A percentile compares a stretch with the other conserved stretches of the same genome.
Conservation (phyloP, 2,329 filamentous ascomycete species). For the Camillea tinctor region DNA sequence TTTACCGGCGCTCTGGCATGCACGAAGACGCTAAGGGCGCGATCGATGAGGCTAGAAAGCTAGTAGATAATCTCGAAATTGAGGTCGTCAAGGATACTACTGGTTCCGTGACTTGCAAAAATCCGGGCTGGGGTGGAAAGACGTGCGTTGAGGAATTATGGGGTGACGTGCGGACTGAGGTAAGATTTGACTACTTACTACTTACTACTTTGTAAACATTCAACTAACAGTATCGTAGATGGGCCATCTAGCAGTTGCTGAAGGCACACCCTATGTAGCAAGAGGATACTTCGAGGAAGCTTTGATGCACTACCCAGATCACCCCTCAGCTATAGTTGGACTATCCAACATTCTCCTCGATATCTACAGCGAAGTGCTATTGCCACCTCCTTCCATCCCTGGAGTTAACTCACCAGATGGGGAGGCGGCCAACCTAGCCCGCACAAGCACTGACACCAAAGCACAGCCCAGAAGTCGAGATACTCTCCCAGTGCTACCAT, state of each 20-base stretch:
- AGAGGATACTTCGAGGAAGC: constrained; percentile 79
- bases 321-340: constrained; percentile 76
- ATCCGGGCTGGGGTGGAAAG: constrained; percentile 72
- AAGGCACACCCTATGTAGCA: constrained; percentile 64
- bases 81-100: constrained; percentile 63
- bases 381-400: constrained; percentile 56
- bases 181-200: constrained; percentile 47
- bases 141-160: constrained; percentile 82
- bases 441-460: constrained; percentile 7
- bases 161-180: constrained; percentile 81
- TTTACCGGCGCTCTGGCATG: constrained; percentile 81
- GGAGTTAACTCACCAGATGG: constrained; percentile 37
- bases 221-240: constrained; percentile 48
- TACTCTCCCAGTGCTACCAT: constrained; percentile 35
- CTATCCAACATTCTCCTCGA: constrained; percentile 84
- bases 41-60: constrained; percentile 75
- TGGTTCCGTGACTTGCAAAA: constrained; percentile 59
- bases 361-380: constrained; percentile 69
- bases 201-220: constrained; percentile 2
- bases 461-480: constrained; percentile 5
- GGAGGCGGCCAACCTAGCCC: constrained; percentile 19
- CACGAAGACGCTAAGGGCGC: constrained; percentile 78
- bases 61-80: constrained; percentile 69
- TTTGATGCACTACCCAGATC: constrained; percentile 75
- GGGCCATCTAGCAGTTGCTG: constrained; percentile 64